These are phyloP conservation scores for Amanita subjunquillea DNA, from an alignment of 768 basidiomycete genomes.

Conservation along the genomic window DNA sequence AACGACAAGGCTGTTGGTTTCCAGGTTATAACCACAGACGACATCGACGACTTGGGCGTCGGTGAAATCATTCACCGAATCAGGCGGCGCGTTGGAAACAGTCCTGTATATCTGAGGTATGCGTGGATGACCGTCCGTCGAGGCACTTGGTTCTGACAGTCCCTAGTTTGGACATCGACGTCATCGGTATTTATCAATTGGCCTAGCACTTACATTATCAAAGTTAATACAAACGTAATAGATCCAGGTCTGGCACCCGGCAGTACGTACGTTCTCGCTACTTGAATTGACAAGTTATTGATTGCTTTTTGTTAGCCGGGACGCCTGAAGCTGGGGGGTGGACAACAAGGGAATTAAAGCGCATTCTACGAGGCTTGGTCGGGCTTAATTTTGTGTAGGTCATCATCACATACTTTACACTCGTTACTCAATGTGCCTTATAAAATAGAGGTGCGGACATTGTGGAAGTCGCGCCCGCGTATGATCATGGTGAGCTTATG, in stretches of 20 bases:
- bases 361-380: constrained; percentile 68
- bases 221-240: too few species aligned
- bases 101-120: constrained; percentile 24
- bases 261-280: too few species aligned
- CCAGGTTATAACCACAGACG: constrained; percentile 68
- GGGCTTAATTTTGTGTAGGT: constrained; percentile 70
- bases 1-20: constrained; percentile 71
- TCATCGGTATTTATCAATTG: too few species aligned
- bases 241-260: too few species aligned
- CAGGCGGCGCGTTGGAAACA: constrained; percentile 57
- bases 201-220: too few species aligned
- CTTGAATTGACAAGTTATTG: neutral
- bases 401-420: too few species aligned
- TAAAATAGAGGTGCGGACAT: too few species aligned
- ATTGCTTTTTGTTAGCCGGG: constrained; percentile 38
- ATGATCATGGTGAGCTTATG: too few species aligned
- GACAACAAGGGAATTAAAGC: constrained; percentile 75
- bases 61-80: constrained; percentile 62
- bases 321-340: constrained; percentile 82
- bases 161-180: neutral
- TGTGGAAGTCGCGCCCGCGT: too few species aligned
- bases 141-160: neutral
- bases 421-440: too few species aligned
- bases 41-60: constrained; percentile 75
- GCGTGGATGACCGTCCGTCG: neutral